These are phyloP conservation scores for Peterozyma toletana DNA, from an alignment of 805 yeast genomes.

Conservation along the genomic window DNA sequence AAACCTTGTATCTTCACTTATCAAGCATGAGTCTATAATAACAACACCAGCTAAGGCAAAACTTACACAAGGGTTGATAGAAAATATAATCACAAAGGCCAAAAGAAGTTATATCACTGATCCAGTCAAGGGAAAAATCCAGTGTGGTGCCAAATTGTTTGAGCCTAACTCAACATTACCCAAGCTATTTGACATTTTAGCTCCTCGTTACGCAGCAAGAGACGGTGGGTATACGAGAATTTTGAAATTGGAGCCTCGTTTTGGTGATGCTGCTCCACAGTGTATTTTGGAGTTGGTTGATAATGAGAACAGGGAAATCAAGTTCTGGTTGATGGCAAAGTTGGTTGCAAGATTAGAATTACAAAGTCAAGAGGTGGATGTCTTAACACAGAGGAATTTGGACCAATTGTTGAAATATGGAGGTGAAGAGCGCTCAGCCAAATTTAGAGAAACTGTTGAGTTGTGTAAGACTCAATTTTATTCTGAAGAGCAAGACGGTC, in stretches of 20 bases:
- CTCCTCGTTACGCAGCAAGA: constrained; percentile 56
- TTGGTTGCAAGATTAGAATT: constrained; percentile 73
- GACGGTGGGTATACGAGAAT: constrained; percentile 83
- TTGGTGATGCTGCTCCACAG: constrained; percentile 88
- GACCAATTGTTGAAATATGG: constrained; percentile 38
- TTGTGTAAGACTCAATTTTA: constrained; percentile 40
- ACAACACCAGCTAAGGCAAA: constrained; percentile 75
- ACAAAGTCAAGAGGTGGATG: constrained; percentile 47
- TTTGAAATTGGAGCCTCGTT: constrained; percentile 73
- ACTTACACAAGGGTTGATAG: constrained; percentile 57
- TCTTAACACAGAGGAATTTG: constrained; percentile 50
- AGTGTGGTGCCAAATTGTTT: constrained; percentile 31
- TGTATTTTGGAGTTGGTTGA: constrained; percentile 84
- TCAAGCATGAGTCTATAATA: constrained; percentile 63
- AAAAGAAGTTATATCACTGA: constrained; percentile 21
- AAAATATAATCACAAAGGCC: constrained; percentile 55
- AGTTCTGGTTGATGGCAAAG: constrained; percentile 73
- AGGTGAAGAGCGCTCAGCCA: constrained; percentile 41
- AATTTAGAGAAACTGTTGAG: constrained; percentile 60
- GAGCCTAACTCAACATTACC: constrained; percentile 44
- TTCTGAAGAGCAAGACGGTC: constrained; percentile 12
- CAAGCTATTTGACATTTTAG: constrained; percentile 61
- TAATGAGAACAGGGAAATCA: constrained; percentile 46
- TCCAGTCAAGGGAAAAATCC: constrained; percentile 16
- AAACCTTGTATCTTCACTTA: constrained; percentile 58